These are phyloP conservation scores for Salvia sclarea DNA, from an alignment of 305 asterid species.

Conservation along the genomic window DNA sequence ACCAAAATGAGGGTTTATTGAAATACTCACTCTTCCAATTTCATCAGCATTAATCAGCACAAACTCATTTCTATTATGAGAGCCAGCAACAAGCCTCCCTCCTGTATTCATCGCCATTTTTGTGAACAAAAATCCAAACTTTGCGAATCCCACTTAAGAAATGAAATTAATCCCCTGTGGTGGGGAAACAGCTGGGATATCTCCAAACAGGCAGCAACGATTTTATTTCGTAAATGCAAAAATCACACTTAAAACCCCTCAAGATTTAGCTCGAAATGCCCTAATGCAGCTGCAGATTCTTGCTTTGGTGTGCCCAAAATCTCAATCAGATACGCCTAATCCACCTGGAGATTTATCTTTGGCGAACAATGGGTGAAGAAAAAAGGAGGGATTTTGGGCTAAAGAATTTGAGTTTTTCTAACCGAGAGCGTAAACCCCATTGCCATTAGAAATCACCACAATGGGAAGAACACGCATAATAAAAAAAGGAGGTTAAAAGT, in stretches of 20 bases:
- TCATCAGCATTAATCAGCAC: constrained; percentile 86
- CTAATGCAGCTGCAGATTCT: constrained; percentile 24
- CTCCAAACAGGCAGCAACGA: neutral
- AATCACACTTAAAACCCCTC: constrained; percentile 25
- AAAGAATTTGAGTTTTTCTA: constrained; percentile 40
- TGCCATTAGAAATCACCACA: constrained; percentile 46
- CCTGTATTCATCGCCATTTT: constrained; percentile 75
- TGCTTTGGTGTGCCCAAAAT: constrained; percentile 11
- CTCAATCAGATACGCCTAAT: constrained; percentile 16
- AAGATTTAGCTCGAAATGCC: constrained; percentile 31
- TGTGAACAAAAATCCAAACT: constrained; percentile 28
- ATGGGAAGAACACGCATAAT: constrained; percentile 35
- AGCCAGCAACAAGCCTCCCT: constrained; percentile 88
- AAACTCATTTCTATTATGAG: constrained; percentile 85
- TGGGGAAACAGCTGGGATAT: constrained; percentile 30
- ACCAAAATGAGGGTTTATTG: constrained; percentile 18
- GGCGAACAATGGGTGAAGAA: constrained; percentile 16
- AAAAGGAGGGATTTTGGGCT: constrained; percentile 26
- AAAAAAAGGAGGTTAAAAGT: constrained; percentile 8
- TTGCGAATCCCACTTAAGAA: constrained; percentile 38
- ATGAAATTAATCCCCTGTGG: constrained; percentile 24
- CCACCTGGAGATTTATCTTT: constrained; percentile 36
- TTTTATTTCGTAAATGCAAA: constrained; percentile 9
- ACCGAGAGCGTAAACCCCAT: constrained; percentile 45
- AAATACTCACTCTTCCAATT: constrained; percentile 59